Evolutionary conservation across 192 early-diverging fungal genomes (phyloP), one percentile per base, ranked within the genome.

Genomic region (Umbelopsis sp.): DNA sequence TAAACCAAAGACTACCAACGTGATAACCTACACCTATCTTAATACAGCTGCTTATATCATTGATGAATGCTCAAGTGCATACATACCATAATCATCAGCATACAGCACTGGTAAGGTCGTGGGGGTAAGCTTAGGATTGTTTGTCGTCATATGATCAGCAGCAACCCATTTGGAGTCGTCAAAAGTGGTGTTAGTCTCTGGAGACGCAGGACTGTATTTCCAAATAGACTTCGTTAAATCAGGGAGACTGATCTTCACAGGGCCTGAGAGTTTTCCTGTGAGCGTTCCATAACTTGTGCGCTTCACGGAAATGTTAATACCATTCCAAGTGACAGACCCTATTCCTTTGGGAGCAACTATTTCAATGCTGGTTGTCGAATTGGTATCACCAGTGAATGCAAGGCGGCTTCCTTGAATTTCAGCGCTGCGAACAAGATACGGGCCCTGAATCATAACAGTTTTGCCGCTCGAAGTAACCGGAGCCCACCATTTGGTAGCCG

Each of bases 121-220:
- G 13, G 55, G 55, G 6, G 25, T 41, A 10, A 41, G 55, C 8
- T 7, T 4, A 35, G 55, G 55, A n/a, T 61, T 61, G 13, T 0
- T 61, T 16, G 55, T 61, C 0, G 55, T 35, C 21, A 30, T 8
- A 46, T 69, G 46, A 22, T 50, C 30, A 20, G 68, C 68, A 50
- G 13, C 10, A 1, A 50, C 49, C 68, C 68, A 69, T 3, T 69
- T 21, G 5, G 33, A 37, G 30, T 69, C 68, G 41, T 69, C 49
- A 33, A 69, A 69, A n/a, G 49, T 46, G 30, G 37, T 46, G 5
- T 18, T 12, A 33, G 68, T 69, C 50, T 69, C 68, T 18, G 68
- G 68, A 35, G 68, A 69, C 8, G 68, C 68, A 44, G 49, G 51
- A 49, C 51, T 69, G n/a, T 49, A 69, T 33, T 69, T 69, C 68